phyloP scores from a whole-genome alignment of 305 asterid species.

The Andrographis paniculata region DNA sequence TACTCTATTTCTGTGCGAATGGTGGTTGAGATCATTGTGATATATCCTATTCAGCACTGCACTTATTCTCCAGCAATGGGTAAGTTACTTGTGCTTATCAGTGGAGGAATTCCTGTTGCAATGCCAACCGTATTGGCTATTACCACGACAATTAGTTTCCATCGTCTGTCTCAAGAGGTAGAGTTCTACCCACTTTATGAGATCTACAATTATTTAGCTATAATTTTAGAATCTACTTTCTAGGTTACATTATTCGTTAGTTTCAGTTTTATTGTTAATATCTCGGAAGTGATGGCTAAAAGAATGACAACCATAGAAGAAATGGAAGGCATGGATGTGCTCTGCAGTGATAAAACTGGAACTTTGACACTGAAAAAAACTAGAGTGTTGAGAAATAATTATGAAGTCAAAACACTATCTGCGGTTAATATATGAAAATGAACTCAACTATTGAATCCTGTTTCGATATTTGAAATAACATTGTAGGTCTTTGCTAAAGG shows the following conservation, averaged over 20 bases:
- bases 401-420: slow-evolving; percentile 39
- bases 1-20: slow-evolving; percentile 80
- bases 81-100: slow-evolving; percentile 63
- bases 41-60: slow-evolving; percentile 78
- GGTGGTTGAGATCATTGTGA: slow-evolving; percentile 64
- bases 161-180: slow-evolving; percentile 79
- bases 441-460: slow-evolving; percentile 6
- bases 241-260: too few relatives aligned
- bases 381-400: slow-evolving; percentile 51
- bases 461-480: slow-evolving; percentile 11
- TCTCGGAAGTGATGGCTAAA: slow-evolving; percentile 71
- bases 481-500: slow-evolving; percentile 54
- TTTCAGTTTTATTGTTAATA: slow-evolving; percentile 16
- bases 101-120: too few relatives aligned
- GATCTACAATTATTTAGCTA: slow-evolving; percentile 13
- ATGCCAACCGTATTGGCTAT: too few relatives aligned
- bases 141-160: slow-evolving; percentile 86
- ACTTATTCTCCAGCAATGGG: slow-evolving; percentile 67
- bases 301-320: slow-evolving; percentile 90
- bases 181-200: slow-evolving; percentile 6
- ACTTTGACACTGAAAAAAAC: slow-evolving; percentile 77
- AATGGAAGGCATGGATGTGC: too few relatives aligned
- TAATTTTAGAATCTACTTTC: slow-evolving; percentile 5
- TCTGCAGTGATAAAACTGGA: slow-evolving; percentile 90
- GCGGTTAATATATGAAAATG: neutral